Evolutionary conservation across 345 rosid species (phyloP).

Genomic region (Lepidium sativum): DNA sequence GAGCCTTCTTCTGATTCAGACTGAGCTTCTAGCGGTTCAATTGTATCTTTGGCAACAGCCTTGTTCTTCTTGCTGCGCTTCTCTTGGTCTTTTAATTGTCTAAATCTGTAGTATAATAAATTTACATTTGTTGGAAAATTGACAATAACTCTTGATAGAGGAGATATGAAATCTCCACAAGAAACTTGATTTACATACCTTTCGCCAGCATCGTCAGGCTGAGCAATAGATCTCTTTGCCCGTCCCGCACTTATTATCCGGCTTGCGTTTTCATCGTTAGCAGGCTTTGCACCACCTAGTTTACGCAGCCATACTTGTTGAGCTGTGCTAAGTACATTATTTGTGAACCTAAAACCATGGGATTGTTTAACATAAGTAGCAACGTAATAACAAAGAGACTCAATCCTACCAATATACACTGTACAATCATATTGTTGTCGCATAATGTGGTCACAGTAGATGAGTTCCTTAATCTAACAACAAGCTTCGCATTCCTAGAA

Average conservation of each 20-base stretch:
- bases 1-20: constrained; percentile 59
- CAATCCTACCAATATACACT: background rate
- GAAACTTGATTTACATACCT: constrained; percentile 33
- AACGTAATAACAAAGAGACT: background rate
- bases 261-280: constrained; percentile 64
- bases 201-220: constrained; percentile 58
- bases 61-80: constrained; percentile 46
- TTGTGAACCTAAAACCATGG: constrained; percentile 59
- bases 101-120: constrained; percentile 47
- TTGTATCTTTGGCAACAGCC: constrained; percentile 43
- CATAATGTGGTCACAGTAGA: background rate
- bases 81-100: constrained; percentile 66
- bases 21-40: constrained; percentile 34
- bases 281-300: constrained; percentile 91
- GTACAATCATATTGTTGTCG: background rate
- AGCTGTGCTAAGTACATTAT: constrained; percentile 90
- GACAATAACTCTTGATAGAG: background rate
- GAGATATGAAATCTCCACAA: too few relatives aligned
- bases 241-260: constrained; percentile 92
- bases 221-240: constrained; percentile 78
- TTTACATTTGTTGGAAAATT: background rate
- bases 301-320: constrained; percentile 97
- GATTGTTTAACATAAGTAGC: background rate
- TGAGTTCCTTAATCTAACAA: background rate
- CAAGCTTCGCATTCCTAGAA: background rate